Percentiles rank a stretch among this genome's conserved stretches.
These are phyloP conservation scores for Botryococcus braunii DNA, from an alignment of 163 green algal genomes.

Conservation along the genomic window DNA sequence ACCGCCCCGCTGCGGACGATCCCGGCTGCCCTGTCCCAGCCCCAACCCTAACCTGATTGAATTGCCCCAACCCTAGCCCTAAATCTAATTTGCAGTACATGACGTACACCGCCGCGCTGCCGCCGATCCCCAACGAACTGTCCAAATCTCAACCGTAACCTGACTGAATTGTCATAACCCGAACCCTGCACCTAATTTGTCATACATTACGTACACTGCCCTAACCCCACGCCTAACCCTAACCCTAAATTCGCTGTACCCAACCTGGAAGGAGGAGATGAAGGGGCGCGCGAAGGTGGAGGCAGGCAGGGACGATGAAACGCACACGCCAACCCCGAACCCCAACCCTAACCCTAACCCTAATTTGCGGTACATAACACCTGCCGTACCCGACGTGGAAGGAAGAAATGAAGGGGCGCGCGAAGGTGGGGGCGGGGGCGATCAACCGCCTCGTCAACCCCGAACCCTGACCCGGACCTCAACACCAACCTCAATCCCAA, in stretches of 20 bases:
- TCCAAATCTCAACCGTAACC: not conserved
- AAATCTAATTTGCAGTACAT: too few relatives aligned
- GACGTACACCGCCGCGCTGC: too few relatives aligned
- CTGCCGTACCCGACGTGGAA: not conserved
- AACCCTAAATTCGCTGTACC: not conserved
- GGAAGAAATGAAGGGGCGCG: not conserved
- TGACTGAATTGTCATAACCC: too few relatives aligned
- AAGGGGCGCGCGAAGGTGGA: not conserved
- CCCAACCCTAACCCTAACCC: not conserved
- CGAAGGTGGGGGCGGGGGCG: not conserved
- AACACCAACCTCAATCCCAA: not conserved
- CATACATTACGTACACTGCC: conserved; percentile 72
- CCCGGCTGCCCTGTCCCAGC: not conserved
- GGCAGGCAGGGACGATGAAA: not conserved
- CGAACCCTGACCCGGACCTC: not conserved
- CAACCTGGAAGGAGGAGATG: not conserved
- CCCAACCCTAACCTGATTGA: not conserved
- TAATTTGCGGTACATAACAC: not conserved
- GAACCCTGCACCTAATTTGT: too few relatives aligned
- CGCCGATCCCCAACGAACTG: too few relatives aligned
- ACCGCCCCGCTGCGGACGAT: too few relatives aligned
- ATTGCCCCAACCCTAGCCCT: too few relatives aligned
- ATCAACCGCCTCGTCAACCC: not conserved
- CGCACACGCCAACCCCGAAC: not conserved
- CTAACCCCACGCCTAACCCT: not conserved